Conservation (phyloP, 2,329 filamentous ascomycete genomes). For the Capronia epimyces region DNA sequence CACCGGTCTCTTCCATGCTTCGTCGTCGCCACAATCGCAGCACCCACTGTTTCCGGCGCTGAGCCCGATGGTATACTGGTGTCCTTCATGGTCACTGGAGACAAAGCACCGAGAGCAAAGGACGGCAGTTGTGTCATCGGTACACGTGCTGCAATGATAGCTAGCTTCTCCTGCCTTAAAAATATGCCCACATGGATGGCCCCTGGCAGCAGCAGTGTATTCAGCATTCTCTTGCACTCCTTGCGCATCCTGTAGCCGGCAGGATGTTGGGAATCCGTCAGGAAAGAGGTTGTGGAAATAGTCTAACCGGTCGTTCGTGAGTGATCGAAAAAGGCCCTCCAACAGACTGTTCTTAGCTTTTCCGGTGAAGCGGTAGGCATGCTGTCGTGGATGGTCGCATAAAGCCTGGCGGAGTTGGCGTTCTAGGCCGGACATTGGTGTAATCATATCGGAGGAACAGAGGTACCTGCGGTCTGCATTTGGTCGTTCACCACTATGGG, state of each 20-base stretch:
- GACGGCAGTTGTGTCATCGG: slow-evolving; percentile 89
- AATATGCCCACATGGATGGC: slow-evolving; percentile 94
- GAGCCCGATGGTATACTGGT: slow-evolving; percentile 83
- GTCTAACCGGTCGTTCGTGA: slow-evolving; percentile 68
- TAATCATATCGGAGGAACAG: slow-evolving; percentile 24
- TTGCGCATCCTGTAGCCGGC: slow-evolving; percentile 81
- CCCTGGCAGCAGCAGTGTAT: slow-evolving; percentile 84
- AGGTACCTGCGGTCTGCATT: slow-evolving; percentile 10
- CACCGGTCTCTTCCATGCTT: slow-evolving; percentile 84
- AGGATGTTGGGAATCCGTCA: slow-evolving; percentile 58
- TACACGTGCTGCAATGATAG: slow-evolving; percentile 91
- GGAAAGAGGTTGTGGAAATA: slow-evolving; percentile 79
- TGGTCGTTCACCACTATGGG: slow-evolving; percentile 2
- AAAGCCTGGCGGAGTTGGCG: slow-evolving; percentile 78
- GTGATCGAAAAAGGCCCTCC: slow-evolving; percentile 75
- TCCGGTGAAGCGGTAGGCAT: slow-evolving; percentile 69
- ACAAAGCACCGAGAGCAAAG: slow-evolving; percentile 93
- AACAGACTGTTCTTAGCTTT: slow-evolving; percentile 67
- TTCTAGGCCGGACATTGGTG: slow-evolving; percentile 56
- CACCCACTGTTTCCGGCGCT: slow-evolving; percentile 90
- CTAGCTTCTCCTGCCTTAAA: slow-evolving; percentile 92
- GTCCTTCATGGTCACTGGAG: slow-evolving; percentile 86
- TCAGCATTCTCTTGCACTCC: slow-evolving; percentile 91
- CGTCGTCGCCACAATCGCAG: slow-evolving; percentile 93
- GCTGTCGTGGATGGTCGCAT: slow-evolving; percentile 66